Evolutionary conservation across 768 basidiomycete genomes (phyloP).

Genomic region (Amanita muscaria): DNA sequence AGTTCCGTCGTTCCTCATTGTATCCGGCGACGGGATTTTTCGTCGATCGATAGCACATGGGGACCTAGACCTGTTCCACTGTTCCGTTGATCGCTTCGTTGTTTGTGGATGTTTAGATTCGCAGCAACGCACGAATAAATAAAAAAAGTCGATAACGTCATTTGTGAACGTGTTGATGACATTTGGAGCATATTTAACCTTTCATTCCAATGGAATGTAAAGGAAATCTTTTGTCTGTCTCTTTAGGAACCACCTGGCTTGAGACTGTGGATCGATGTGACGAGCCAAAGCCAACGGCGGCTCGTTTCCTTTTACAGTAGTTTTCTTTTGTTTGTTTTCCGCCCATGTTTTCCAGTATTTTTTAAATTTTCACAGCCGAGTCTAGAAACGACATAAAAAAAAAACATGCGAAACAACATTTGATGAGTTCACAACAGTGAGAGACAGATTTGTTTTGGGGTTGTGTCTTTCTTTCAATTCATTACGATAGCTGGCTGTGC

Average conservation of each 20-base stretch:
- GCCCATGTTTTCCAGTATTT: background rate
- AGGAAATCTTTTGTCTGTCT: background rate
- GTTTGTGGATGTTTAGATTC: background rate
- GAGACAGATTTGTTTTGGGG: no score
- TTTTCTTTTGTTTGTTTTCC: background rate
- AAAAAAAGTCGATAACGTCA: background rate
- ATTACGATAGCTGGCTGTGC: no score
- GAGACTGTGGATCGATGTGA: constrained; percentile 2
- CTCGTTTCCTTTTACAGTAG: background rate
- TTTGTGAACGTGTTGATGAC: constrained; percentile 3
- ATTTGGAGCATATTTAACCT: background rate
- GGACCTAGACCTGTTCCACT: no score
- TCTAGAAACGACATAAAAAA: no score
- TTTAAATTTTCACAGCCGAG: no score
- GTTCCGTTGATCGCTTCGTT: constrained; percentile 1
- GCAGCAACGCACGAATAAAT: background rate
- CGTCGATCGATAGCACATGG: no score
- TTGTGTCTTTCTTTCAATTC: no score
- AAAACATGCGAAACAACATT: no score
- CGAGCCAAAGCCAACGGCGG: background rate
- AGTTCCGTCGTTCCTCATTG: no score
- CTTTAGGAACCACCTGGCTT: background rate
- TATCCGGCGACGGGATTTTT: no score
- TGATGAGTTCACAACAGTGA: no score
- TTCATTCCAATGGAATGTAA: background rate